A percentile compares a stretch with the other conserved stretches of the same genome.
Evolutionary conservation across 208 protist species (phyloP).

Genomic region (Spironucleus salmonicida): DNA sequence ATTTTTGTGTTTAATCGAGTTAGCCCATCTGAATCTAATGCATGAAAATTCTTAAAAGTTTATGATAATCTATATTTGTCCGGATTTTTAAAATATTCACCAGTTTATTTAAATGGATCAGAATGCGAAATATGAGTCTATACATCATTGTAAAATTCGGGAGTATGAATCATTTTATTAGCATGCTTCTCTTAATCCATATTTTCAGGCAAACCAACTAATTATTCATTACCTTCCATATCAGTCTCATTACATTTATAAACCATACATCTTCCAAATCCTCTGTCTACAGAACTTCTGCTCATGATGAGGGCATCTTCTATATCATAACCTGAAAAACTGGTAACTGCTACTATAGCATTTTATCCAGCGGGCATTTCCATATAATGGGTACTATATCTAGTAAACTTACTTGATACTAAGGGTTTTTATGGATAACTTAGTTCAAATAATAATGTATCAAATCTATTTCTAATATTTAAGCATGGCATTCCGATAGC

Average conservation of each 20-base stretch:
- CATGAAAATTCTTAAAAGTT: conserved; percentile 9
- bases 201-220: background rate
- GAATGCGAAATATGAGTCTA: background rate
- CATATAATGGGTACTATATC: conserved; percentile 41
- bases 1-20: background rate
- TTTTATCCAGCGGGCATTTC: conserved; percentile 94
- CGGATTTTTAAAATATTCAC: background rate
- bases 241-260: conserved; percentile 1
- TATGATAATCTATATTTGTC: background rate
- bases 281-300: conserved; percentile 78
- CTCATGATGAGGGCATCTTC: conserved; percentile 98
- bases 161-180: background rate
- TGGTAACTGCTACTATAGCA: conserved; percentile 95
- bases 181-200: background rate
- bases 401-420: conserved; percentile 12
- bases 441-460: conserved; percentile 89
- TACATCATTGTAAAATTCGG: background rate
- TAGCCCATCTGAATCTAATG: conserved; percentile 35
- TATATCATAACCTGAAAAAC: conserved; percentile 98
- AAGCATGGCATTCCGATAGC: conserved; percentile 76
- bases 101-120: background rate
- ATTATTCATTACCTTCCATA: background rate
- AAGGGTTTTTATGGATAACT: conserved; percentile 79
- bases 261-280: conserved; percentile 50
- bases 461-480: conserved; percentile 72